Percentiles rank a stretch among this genome's conserved stretches.
phyloP scores from a whole-genome alignment of 371 early-diverging fungal species.

The Rhizopus microsporus region DNA sequence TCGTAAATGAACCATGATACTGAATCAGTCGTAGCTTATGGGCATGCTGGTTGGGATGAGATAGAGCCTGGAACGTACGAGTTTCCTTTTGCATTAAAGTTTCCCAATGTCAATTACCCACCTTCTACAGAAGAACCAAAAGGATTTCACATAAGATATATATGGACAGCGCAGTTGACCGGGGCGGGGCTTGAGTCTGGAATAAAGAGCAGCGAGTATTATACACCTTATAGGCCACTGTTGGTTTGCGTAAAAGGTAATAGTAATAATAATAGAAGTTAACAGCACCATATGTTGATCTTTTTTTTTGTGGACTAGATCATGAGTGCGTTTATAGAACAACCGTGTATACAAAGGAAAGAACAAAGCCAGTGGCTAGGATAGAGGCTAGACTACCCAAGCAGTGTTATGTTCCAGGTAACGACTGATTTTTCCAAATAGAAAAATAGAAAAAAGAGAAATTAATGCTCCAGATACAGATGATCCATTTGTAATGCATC shows the following conservation, averaged over 20 bases:
- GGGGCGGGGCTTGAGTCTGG: slow-evolving; percentile 54
- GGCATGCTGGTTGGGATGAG: slow-evolving; percentile 58
- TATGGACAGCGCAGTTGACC: slow-evolving; percentile 60
- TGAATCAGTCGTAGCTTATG: slow-evolving; percentile 30
- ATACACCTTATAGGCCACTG: slow-evolving; percentile 53
- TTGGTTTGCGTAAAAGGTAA: slow-evolving; percentile 43
- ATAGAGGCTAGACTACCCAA: slow-evolving; percentile 37
- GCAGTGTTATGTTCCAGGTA: slow-evolving; percentile 53
- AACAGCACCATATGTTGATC: neutral
- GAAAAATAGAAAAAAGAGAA: neutral
- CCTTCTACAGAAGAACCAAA: slow-evolving; percentile 50
- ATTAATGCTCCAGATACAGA: slow-evolving; percentile 19
- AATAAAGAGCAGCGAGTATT: slow-evolving; percentile 48
- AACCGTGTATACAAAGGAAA: slow-evolving; percentile 35
- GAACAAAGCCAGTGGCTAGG: slow-evolving; percentile 32
- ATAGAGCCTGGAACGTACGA: slow-evolving; percentile 53
- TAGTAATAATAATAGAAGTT: neutral
- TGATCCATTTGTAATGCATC: slow-evolving; percentile 46
- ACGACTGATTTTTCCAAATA: neutral
- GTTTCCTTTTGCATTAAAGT: slow-evolving; percentile 64
- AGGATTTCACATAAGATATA: slow-evolving; percentile 47
- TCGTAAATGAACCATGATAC: neutral
- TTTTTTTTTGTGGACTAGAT: slow-evolving; percentile 15
- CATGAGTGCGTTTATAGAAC: slow-evolving; percentile 41
- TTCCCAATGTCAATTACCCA: slow-evolving; percentile 55